phyloP scores from a whole-genome alignment of 768 basidiomycete species.

The Porpolomopsis calyptriformis region DNA sequence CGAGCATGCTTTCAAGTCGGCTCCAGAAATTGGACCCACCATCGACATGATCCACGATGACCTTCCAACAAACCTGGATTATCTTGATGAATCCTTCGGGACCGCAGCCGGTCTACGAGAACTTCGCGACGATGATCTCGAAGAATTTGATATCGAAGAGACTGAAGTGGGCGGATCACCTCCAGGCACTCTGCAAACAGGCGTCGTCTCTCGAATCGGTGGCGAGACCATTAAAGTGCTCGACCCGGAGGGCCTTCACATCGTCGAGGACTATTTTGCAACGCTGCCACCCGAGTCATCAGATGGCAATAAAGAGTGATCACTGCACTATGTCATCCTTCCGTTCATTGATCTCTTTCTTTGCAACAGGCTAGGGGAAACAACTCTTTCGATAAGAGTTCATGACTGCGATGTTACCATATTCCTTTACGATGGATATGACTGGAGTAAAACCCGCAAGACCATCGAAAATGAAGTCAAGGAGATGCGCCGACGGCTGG shows the following conservation, averaged over 20 bases:
- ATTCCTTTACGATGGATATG: slow-evolving; percentile 87
- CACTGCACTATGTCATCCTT: slow-evolving; percentile 6
- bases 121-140: slow-evolving; percentile 60
- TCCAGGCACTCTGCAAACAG: slow-evolving; percentile 21
- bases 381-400: slow-evolving; percentile 43
- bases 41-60: slow-evolving; percentile 91
- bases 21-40: slow-evolving; percentile 67
- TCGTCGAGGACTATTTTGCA: slow-evolving; percentile 68
- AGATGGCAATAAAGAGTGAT: slow-evolving; percentile 39
- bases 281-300: slow-evolving; percentile 45
- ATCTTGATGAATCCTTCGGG: slow-evolving; percentile 75
- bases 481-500: slow-evolving; percentile 75
- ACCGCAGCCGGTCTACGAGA: slow-evolving; percentile 67
- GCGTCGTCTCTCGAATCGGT: slow-evolving; percentile 50
- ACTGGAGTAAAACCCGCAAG: slow-evolving; percentile 80
- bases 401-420: slow-evolving; percentile 54
- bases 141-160: slow-evolving; percentile 46
- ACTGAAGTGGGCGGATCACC: slow-evolving; percentile 15
- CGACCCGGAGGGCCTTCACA: slow-evolving; percentile 46
- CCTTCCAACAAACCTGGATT: slow-evolving; percentile 80
- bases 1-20: slow-evolving; percentile 63
- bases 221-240: slow-evolving; percentile 84
- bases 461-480: slow-evolving; percentile 82
- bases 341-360: slow-evolving; percentile 5
- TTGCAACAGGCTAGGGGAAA: slow-evolving; percentile 31